Evolutionary conservation across 805 yeast genomes (phyloP), one percentile per base, ranked within the genome.

Genomic region (Yarrowia divulgata): DNA sequence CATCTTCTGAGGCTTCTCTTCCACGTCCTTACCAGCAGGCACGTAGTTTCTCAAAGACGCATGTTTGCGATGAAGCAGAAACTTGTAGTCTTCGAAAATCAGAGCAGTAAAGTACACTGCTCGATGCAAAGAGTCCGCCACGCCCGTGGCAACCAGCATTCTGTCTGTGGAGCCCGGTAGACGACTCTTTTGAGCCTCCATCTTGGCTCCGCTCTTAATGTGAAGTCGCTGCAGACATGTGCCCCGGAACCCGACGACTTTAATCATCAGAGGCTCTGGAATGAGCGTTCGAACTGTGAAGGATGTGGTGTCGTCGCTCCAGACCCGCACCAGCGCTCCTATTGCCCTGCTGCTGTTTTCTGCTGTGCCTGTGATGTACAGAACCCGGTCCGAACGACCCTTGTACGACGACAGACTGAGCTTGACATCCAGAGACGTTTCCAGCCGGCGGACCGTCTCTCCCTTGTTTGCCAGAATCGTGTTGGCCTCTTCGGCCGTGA

Each of bases 41-140:
- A 54, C 58, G 32, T 54, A 54, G 19, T 54, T 54, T 18, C 43
- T 18, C 18, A 54, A 14, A 0, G 58, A 18, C n/a, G 55, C 8
- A 10, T 32, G 13, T 34, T 37, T 54, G 18, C 58, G 29, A 6
- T 19, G 23, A 16, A 54, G 32, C 29, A 54, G 34, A 37, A 54
- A 54, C 43, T 37, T 54, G 58, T 54, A 54, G 58, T 54, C 58
- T 54, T 54, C 58, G 32, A 54, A 54, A 19, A 54, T 35, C 13
- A 37, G 58, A 12, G 43, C 58, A 8, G 58, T 54, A 13, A 54
- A 54, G 58, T 54, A 54, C 42, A 54, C 58, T 0, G 43, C 58
- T 37, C 58, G 42, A 37, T 54, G 58, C 32, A 54, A 23, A 10
- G 32, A 6, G 43, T 54, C 58, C 0, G 58, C 58, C n/a, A 54